Evolutionary conservation across 306 rosid species (phyloP).

Genomic region (Ochetophila trinervis): DNA sequence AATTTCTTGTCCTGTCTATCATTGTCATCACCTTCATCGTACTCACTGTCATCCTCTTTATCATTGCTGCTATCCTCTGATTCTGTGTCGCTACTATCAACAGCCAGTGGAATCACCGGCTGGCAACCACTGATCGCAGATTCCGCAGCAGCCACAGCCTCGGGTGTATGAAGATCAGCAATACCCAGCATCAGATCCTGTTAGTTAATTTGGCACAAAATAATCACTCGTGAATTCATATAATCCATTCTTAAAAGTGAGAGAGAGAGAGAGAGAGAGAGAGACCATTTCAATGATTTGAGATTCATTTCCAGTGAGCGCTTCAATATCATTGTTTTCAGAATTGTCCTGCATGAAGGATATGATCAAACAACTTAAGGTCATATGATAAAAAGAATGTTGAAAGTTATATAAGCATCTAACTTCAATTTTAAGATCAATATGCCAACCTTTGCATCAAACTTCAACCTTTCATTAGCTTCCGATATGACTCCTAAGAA

Average conservation of each 20-base stretch:
- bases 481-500: conserved; percentile 73
- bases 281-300: conserved; percentile 72
- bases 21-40: conserved; percentile 8
- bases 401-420: neutral
- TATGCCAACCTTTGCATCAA: conserved; percentile 61
- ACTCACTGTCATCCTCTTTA: conserved; percentile 20
- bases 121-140: conserved; percentile 60
- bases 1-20: conserved; percentile 11
- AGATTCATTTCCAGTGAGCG: conserved; percentile 67
- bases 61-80: conserved; percentile 46
- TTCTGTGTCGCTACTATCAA: conserved; percentile 42
- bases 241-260: neutral
- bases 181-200: conserved; percentile 90
- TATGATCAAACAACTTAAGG: neutral
- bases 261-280: neutral
- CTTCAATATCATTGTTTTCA: conserved; percentile 63
- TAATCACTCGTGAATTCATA: conserved; percentile 7
- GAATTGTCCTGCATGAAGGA: conserved; percentile 48
- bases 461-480: conserved; percentile 60
- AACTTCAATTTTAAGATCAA: conserved; percentile 17
- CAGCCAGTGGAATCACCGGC: conserved; percentile 45
- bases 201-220: neutral
- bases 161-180: conserved; percentile 81
- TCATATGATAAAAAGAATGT: neutral
- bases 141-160: conserved; percentile 92